Base-by-base conservation (phyloP, 2,329 filamentous ascomycete genomes). In the Clonostachys sp. region DNA sequence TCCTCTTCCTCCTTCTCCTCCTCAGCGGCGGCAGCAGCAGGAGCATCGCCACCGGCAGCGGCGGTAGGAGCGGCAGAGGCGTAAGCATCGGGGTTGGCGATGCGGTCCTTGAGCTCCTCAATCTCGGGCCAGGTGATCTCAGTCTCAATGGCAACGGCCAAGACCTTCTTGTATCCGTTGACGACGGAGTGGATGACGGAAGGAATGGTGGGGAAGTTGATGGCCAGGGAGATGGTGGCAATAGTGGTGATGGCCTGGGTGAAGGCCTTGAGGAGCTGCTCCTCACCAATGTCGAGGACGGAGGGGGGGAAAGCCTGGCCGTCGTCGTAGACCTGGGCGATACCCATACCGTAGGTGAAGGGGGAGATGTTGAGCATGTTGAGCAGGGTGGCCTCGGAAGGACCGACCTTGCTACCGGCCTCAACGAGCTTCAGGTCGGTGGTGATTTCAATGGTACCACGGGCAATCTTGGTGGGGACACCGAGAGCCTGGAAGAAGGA, bases 401-500 rank as follows among this genome's bases (percentile, higher is more conserved):
- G 86, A 74, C 95, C 94, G 81, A 99, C 95, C 84, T 96, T 97
- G 81, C 49, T 80, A 62, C 86, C 85, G 58, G 89, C 83, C 81
- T 96, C 91, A 67, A 97, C 87, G 73, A 99, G 89, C 89, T 96
- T 97, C 65, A 99, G 82, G 71, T 99, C 94, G 65, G 86, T 81
- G 57, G 91, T 96, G 71, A 99, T 99, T 89, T 99, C 94, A 78
- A 99, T 99, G 78, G 94, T 99, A 95, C 94, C 95, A 95, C 94
- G 94, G 72, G 94, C 94, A 79, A 99, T 99, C 91, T 99, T 99
- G 84, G 94, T 99, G 71, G 94, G 94, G 72, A 99, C 91, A 90
- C 92, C 92, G 77, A 99, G 94, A 67, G 94, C 94, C 87, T 99
- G 94, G 91, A 99, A 99, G 91, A 99, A 99, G 71, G 94, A 97